Percentiles rank a stretch among this genome's conserved stretches.
Conservation (phyloP, 2,329 filamentous ascomycete genomes). For the Fusarium sp. region DNA sequence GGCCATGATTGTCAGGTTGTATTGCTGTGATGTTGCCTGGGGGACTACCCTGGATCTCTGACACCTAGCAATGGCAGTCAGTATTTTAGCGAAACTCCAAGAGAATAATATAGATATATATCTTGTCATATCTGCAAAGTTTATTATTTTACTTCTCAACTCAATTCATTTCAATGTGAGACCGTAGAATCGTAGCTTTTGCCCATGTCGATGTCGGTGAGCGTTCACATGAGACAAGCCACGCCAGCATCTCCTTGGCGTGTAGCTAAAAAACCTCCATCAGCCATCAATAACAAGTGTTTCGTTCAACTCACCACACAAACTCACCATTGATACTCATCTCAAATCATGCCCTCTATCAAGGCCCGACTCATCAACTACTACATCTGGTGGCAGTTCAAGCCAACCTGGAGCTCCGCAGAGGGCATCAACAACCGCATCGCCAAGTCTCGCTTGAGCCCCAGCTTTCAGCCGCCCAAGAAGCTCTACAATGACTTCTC, state of each 20-base stretch:
- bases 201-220: not conserved
- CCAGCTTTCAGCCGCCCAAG: conserved; percentile 36
- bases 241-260: not conserved
- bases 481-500: conserved; percentile 41
- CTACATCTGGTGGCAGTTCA: conserved; percentile 43
- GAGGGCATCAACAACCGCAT: conserved; percentile 42
- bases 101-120: not conserved
- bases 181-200: not conserved
- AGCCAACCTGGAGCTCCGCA: conserved; percentile 42
- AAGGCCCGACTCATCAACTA: conserved; percentile 44
- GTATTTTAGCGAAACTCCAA: not conserved
- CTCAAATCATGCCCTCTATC: conserved; percentile 42
- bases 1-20: not conserved
- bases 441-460: conserved; percentile 35
- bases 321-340: not conserved
- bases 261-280: not conserved
- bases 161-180: not conserved
- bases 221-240: not conserved
- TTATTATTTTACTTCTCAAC: not conserved
- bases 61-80: not conserved
- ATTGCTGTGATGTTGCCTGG: not conserved
- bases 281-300: not conserved
- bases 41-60: conserved; percentile 7
- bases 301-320: not conserved
- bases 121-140: not conserved